Evolutionary conservation across 371 early-diverging fungal species (phyloP), one percentile per base, ranked within the genome.

Genomic region (Phascolomyces articulosus): DNA sequence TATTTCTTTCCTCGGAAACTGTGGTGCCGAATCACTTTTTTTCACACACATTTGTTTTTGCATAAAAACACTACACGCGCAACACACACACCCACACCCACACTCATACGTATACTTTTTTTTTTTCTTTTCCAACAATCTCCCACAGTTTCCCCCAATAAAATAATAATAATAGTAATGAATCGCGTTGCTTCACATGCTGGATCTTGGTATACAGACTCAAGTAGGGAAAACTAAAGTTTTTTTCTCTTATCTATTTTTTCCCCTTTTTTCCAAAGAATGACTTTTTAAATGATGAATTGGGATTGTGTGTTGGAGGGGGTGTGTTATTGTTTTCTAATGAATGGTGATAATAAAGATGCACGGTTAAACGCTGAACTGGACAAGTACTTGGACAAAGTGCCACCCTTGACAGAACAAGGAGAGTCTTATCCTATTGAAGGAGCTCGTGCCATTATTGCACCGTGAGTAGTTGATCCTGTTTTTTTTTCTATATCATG

Each of bases 381-480:
- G 16, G 56, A 74, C 55, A 48, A 67, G 49, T 86, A 88, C 72
- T 68, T 92, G 23, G 63, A 73, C 27, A 70, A 70, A 2, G 92
- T 90, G 0, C 72, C 78, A 16, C 34, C 58, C 16, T 64, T 71
- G 0, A 72, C 79, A 4, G 72, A 77, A 15, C 65, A 72, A 15
- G 67, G 68, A 7, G 74, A 77, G 29, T 34, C 64, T 1, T 68
- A 80, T 40, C 91, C 91, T 1, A 80, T 91, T 26, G 20, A 68
- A 4, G 83, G 79, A 0, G 82, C 83, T 11, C 79, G 90, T 26
- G 95, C 94, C 13, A 87, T 96, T 62, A 95, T 95, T 69, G 94
- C 85, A 53, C 95, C 95, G 91, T 93, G 84, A 83, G 84, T 59
- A n/a, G n/a, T n/a, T n/a, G n/a, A n/a, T n/a, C n/a, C n/a, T n/a